Conservation (phyloP, 768 basidiomycete species). For the Sarcomyxa edulis region DNA sequence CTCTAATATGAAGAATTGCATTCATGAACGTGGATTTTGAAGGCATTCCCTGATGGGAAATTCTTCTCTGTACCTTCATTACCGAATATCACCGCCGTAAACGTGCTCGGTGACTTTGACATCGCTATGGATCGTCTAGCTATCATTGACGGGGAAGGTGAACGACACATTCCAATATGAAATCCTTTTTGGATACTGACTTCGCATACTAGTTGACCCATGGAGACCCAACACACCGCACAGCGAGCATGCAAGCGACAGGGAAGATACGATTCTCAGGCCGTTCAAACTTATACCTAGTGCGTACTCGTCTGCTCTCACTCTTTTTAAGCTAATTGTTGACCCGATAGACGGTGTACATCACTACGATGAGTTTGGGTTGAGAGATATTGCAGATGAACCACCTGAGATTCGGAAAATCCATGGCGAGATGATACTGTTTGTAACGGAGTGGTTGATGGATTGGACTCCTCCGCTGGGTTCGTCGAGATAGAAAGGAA, state of each 20-base stretch:
- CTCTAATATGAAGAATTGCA: background rate
- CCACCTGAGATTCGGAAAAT: slow-evolving; percentile 76
- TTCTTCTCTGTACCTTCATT: slow-evolving; percentile 63
- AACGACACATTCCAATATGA: slow-evolving; percentile 3
- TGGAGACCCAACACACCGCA: slow-evolving; percentile 88
- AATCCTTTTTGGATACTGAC: background rate
- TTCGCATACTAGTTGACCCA: slow-evolving; percentile 61
- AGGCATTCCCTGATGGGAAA: slow-evolving; percentile 79
- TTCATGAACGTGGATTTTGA: background rate
- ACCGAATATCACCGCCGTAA: slow-evolving; percentile 83
- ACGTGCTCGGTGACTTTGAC: slow-evolving; percentile 77
- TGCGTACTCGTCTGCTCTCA: slow-evolving; percentile 27
- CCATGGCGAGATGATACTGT: slow-evolving; percentile 73
- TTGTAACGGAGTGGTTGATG: slow-evolving; percentile 72
- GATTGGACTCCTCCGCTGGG: too few relatives aligned
- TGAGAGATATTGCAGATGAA: slow-evolving; percentile 52
- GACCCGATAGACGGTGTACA: slow-evolving; percentile 60
- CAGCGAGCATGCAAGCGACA: slow-evolving; percentile 61
- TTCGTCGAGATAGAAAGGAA: too few relatives aligned
- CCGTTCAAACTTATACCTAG: slow-evolving; percentile 89
- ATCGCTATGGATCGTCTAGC: slow-evolving; percentile 80
- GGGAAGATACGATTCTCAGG: slow-evolving; percentile 63
- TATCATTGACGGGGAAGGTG: slow-evolving; percentile 83
- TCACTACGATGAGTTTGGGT: slow-evolving; percentile 74
- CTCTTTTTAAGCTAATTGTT: background rate